A percentile compares a stretch with the other conserved stretches of the same genome.
These are phyloP conservation scores for Mycena olivaceomarginata DNA, from an alignment of 768 basidiomycete species.

Conservation along the genomic window DNA sequence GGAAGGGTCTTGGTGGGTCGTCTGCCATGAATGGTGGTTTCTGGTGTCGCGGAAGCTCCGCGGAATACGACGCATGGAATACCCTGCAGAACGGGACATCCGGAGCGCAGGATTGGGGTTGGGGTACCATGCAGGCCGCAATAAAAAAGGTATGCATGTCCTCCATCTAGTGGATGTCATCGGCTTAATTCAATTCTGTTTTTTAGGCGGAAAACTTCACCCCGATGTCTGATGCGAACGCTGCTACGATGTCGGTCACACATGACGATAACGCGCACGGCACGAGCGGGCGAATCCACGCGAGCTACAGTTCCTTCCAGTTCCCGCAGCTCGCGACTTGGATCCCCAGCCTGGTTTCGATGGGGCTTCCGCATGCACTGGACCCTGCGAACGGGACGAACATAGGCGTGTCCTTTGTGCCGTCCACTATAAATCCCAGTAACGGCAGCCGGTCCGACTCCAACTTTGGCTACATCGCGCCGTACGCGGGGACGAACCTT, in stretches of 20 bases:
- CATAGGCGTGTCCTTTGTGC: conserved; percentile 40
- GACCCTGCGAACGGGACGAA: conserved; percentile 43
- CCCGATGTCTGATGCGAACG: conserved; percentile 38
- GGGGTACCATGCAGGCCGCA: conserved; percentile 51
- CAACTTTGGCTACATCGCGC: conserved; percentile 44
- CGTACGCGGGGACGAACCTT: conserved; percentile 40
- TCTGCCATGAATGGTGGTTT: conserved; percentile 53
- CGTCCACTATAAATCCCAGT: conserved; percentile 41
- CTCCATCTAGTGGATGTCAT: not conserved
- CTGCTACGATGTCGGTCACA: conserved; percentile 29
- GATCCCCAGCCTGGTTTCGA: conserved; percentile 35
- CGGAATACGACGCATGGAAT: conserved; percentile 52
- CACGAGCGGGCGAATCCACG: conserved; percentile 40
- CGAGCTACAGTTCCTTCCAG: conserved; percentile 44
- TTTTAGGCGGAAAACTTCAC: conserved; percentile 42
- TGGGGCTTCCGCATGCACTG: conserved; percentile 37
- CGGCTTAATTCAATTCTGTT: not conserved
- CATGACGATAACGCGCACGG: conserved; percentile 41
- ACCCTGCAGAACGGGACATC: conserved; percentile 45
- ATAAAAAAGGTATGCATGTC: conserved; percentile 51
- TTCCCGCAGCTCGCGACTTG: conserved; percentile 41
- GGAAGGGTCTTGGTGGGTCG: conserved; percentile 51
- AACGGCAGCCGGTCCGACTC: conserved; percentile 45
- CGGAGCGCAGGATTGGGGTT: conserved; percentile 53
- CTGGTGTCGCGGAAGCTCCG: conserved; percentile 50